These are phyloP conservation scores for Neolentinus lepideus DNA, from an alignment of 1,284 basidiomycete genomes.

Conservation along the genomic window DNA sequence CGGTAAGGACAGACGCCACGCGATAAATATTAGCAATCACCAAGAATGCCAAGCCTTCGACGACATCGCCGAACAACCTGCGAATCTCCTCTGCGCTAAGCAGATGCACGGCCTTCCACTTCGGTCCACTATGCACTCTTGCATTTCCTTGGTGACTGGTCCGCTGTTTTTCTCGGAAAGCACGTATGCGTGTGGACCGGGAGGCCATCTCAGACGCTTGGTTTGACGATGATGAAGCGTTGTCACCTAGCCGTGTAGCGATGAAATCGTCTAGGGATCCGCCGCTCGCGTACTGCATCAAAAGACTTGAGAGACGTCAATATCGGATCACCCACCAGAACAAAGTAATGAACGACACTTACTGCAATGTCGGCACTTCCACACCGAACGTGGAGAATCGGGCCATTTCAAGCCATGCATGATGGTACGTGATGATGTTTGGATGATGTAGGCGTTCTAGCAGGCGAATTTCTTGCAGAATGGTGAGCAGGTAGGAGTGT, in stretches of 20 bases:
- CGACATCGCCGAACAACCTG: slow-evolving; percentile 72
- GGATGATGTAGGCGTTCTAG: slow-evolving; percentile 85
- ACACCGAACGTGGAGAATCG: slow-evolving; percentile 85
- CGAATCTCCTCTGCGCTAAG: slow-evolving; percentile 76
- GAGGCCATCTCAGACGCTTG: slow-evolving; percentile 30
- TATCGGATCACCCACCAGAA: background rate
- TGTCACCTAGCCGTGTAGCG: slow-evolving; percentile 55
- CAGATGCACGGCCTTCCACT: slow-evolving; percentile 69
- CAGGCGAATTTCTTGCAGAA: slow-evolving; percentile 70
- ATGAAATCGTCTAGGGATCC: slow-evolving; percentile 85
- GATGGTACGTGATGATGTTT: slow-evolving; percentile 93
- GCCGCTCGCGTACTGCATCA: slow-evolving; percentile 93
- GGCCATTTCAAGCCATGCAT: slow-evolving; percentile 85
- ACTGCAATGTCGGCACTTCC: slow-evolving; percentile 78
- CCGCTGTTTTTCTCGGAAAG: slow-evolving; percentile 60
- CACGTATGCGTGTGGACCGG: slow-evolving; percentile 64
- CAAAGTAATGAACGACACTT: slow-evolving; percentile 12
- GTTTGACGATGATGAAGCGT: slow-evolving; percentile 12
- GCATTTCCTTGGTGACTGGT: slow-evolving; percentile 57
- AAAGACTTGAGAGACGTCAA: slow-evolving; percentile 51
- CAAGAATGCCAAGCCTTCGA: slow-evolving; percentile 73
- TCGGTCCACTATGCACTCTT: slow-evolving; percentile 25
- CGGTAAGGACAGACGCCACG: background rate
- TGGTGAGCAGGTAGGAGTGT: slow-evolving; percentile 75
- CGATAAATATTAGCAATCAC: slow-evolving; percentile 36